These are phyloP conservation scores for Scheffersomyces coipomensis DNA, from an alignment of 805 yeast genomes.

Conservation along the genomic window DNA sequence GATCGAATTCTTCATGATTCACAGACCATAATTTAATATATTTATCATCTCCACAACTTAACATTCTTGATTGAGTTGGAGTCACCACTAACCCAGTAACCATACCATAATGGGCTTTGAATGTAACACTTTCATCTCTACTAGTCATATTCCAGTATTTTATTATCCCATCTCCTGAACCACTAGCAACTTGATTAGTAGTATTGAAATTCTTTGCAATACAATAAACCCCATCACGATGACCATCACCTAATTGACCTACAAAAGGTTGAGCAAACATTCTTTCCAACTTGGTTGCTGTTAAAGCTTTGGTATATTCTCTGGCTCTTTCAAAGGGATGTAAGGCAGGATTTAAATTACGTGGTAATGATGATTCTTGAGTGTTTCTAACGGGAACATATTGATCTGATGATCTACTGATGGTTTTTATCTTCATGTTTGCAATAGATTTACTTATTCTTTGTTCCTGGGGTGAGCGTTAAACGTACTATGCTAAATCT, in stretches of 20 bases:
- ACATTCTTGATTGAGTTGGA: constrained; percentile 52
- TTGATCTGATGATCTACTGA: constrained; percentile 84
- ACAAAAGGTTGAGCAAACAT: constrained; percentile 98
- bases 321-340: constrained; percentile 98
- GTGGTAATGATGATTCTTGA: constrained; percentile 81
- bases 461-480: no score
- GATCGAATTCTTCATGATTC: constrained; percentile 50
- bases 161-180: constrained; percentile 92
- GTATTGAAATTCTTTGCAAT: constrained; percentile 75
- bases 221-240: constrained; percentile 88
- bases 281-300: constrained; percentile 92
- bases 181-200: constrained; percentile 79
- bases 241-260: constrained; percentile 93
- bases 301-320: constrained; percentile 91
- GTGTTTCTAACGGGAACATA: constrained; percentile 91
- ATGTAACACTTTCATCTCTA: constrained; percentile 70
- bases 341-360: constrained; percentile 88
- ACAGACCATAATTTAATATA: constrained; percentile 88
- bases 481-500: no score
- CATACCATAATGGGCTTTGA: constrained; percentile 87
- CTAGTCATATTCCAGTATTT: constrained; percentile 91
- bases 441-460: no score
- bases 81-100: constrained; percentile 80
- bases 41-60: constrained; percentile 90
- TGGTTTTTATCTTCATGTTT: constrained; percentile 83